phyloP scores from a whole-genome alignment of 129 eudicot genomes.

The Oenanthe sinensis region DNA sequence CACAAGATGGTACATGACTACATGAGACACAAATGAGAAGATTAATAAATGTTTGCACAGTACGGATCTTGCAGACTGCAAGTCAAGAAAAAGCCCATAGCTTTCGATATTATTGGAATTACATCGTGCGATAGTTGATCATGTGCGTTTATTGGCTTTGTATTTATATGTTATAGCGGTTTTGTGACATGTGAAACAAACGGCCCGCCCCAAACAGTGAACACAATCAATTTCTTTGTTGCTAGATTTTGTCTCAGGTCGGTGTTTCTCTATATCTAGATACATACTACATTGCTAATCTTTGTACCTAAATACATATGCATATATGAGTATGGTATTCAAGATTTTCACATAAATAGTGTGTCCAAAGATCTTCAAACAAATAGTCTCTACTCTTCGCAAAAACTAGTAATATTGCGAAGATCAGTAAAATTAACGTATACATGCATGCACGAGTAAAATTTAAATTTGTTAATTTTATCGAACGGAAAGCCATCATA shows the following conservation, averaged over 20 bases:
- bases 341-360: background rate
- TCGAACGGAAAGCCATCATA: no score
- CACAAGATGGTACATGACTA: background rate
- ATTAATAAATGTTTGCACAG: background rate
- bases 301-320: background rate
- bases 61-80: background rate
- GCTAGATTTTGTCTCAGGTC: background rate
- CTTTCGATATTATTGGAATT: conserved; percentile 11
- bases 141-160: conserved; percentile 1
- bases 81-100: conserved; percentile 12
- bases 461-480: no score
- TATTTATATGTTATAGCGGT: background rate
- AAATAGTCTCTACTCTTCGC: no score
- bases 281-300: background rate
- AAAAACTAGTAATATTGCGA: no score
- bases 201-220: conserved; percentile 1
- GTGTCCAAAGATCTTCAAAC: background rate
- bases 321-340: background rate
- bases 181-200: conserved; percentile 9
- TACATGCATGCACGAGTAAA: no score
- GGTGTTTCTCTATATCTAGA: background rate
- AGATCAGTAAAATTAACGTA: no score
- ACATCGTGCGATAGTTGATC: background rate
- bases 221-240: background rate
- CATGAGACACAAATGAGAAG: background rate